Evolutionary conservation across 805 yeast genomes (phyloP).

Genomic region (Teunomyces gatunensis): DNA sequence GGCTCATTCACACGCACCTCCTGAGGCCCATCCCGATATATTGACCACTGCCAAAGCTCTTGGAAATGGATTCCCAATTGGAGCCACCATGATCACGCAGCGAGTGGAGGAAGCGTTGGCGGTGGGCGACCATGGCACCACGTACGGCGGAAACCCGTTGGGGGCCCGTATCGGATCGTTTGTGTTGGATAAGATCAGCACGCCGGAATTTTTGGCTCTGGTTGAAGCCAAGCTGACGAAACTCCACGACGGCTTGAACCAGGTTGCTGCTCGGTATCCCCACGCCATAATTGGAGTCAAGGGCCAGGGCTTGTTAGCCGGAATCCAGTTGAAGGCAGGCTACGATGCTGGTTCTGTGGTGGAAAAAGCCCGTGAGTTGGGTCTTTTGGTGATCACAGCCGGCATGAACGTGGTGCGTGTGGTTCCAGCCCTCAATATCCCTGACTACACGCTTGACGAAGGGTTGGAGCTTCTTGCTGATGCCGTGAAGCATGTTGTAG

Average conservation of each 20-base stretch:
- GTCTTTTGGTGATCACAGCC: slow-evolving; percentile 83
- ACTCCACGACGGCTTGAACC: slow-evolving; percentile 49
- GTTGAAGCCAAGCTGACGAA: slow-evolving; percentile 62
- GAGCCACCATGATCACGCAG: slow-evolving; percentile 87
- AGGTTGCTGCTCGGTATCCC: slow-evolving; percentile 55
- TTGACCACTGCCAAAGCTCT: slow-evolving; percentile 93
- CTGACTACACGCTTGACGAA: slow-evolving; percentile 59
- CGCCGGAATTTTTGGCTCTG: slow-evolving; percentile 53
- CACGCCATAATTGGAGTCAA: slow-evolving; percentile 64
- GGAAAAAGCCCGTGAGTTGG: slow-evolving; percentile 68
- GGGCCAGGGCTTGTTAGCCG: slow-evolving; percentile 87
- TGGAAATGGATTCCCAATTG: slow-evolving; percentile 96
- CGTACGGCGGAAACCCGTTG: slow-evolving; percentile 96
- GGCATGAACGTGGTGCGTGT: slow-evolving; percentile 89
- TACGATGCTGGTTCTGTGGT: slow-evolving; percentile 66
- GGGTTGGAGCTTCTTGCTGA: slow-evolving; percentile 71
- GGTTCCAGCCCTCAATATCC: slow-evolving; percentile 89
- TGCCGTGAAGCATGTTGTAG: slow-evolving; percentile 38
- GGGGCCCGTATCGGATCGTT: slow-evolving; percentile 79
- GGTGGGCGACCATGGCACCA: slow-evolving; percentile 97
- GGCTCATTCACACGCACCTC: slow-evolving; percentile 81
- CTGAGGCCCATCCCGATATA: slow-evolving; percentile 90
- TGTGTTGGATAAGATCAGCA: slow-evolving; percentile 67
- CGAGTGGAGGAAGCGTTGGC: slow-evolving; percentile 66
- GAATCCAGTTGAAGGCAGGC: slow-evolving; percentile 61